Conservation (phyloP, 2,329 filamentous ascomycete genomes). For the Fusarium albidum region DNA sequence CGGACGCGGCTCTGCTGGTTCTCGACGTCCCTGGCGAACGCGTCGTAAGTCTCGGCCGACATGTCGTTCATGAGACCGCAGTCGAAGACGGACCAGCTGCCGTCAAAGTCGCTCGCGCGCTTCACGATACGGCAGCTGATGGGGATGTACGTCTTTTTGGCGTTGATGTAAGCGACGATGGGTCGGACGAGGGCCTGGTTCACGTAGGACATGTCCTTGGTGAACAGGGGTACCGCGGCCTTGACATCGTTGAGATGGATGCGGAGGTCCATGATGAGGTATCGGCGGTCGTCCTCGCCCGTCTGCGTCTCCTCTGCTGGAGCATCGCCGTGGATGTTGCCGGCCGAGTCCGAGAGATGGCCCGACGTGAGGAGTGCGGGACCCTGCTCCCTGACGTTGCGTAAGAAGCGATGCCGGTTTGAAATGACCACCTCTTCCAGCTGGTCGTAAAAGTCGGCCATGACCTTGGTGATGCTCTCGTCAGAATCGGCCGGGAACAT, state of each 20-base stretch:
- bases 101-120: slow-evolving; percentile 86
- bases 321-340: slow-evolving; percentile 19
- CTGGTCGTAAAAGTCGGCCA: slow-evolving; percentile 97
- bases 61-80: slow-evolving; percentile 94
- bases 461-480: slow-evolving; percentile 89
- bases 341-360: slow-evolving; percentile 44
- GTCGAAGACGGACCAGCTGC: slow-evolving; percentile 94
- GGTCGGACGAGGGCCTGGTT: slow-evolving; percentile 95
- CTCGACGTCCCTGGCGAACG: slow-evolving; percentile 90
- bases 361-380: slow-evolving; percentile 43
- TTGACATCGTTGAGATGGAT: slow-evolving; percentile 95
- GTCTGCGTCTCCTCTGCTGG: slow-evolving; percentile 12
- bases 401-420: slow-evolving; percentile 71
- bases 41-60: slow-evolving; percentile 91
- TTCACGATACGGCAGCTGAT: slow-evolving; percentile 96
- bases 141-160: slow-evolving; percentile 92
- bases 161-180: slow-evolving; percentile 98
- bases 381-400: slow-evolving; percentile 50
- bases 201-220: slow-evolving; percentile 89
- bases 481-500: slow-evolving; percentile 91
- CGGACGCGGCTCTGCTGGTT: slow-evolving; percentile 87
- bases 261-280: slow-evolving; percentile 92
- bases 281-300: slow-evolving; percentile 72
- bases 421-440: slow-evolving; percentile 91
- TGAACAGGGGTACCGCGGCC: slow-evolving; percentile 92